Percentiles rank a stretch among this genome's conserved stretches.
Conservation (phyloP, 805 yeast species). For the Blastobotrys terrestris region DNA sequence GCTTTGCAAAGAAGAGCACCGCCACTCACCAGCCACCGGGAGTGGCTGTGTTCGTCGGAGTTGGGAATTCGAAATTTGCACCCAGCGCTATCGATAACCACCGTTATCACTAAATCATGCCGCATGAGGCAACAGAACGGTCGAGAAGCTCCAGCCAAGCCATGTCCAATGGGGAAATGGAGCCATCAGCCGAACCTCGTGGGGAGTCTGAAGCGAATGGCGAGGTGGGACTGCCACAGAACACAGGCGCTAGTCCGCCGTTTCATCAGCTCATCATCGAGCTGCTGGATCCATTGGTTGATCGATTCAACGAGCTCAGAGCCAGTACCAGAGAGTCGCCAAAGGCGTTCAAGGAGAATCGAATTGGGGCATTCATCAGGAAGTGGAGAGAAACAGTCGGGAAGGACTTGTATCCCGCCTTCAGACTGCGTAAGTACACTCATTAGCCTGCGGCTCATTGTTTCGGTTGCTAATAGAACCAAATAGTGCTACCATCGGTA, state of each 20-base stretch:
- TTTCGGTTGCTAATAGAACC: too few species aligned
- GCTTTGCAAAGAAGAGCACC: too few species aligned
- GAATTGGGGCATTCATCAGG: slow-evolving; percentile 33
- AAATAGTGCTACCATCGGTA: slow-evolving; percentile 20
- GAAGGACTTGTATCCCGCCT: slow-evolving; percentile 58
- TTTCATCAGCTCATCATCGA: background rate
- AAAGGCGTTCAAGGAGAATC: background rate
- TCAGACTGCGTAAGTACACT: slow-evolving; percentile 38
- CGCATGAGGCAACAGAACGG: too few species aligned
- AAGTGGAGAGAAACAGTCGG: slow-evolving; percentile 54
- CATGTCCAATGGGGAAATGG: too few species aligned
- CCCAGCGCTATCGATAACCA: too few species aligned
- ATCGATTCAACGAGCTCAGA: background rate
- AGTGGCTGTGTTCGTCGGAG: too few species aligned
- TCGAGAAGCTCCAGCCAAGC: too few species aligned
- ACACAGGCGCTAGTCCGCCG: background rate
- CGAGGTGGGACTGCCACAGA: background rate
- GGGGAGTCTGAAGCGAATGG: too few species aligned
- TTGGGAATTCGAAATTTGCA: too few species aligned
- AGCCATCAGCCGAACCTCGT: too few species aligned
- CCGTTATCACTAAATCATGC: too few species aligned
- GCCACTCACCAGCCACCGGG: too few species aligned
- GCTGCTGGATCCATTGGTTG: background rate
- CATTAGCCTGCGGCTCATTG: background rate
- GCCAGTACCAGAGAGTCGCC: background rate